phyloP scores from a whole-genome alignment of 306 rosid species.

The Hippophae rhamnoides region DNA sequence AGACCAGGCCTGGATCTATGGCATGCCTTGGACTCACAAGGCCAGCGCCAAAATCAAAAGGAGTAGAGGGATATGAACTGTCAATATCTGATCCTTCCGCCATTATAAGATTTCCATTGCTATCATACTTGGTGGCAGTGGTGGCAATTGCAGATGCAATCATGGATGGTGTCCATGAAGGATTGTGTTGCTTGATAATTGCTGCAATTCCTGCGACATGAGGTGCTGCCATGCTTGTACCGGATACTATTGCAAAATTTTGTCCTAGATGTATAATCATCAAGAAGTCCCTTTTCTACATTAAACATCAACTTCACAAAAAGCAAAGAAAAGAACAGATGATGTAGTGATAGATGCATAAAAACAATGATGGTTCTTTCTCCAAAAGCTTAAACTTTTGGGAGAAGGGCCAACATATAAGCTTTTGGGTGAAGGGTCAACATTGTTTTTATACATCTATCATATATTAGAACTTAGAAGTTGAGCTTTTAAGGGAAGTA shows the following conservation, averaged over 20 bases:
- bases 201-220: slow-evolving; percentile 91
- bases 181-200: slow-evolving; percentile 67
- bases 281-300: background rate
- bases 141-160: slow-evolving; percentile 77
- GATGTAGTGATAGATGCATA: too few species aligned
- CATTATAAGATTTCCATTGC: slow-evolving; percentile 46
- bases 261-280: slow-evolving; percentile 30
- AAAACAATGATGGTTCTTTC: too few species aligned
- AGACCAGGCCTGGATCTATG: slow-evolving; percentile 63
- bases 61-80: slow-evolving; percentile 49
- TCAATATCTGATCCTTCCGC: slow-evolving; percentile 45
- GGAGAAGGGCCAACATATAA: too few species aligned
- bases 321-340: background rate
- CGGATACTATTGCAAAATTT: slow-evolving; percentile 59
- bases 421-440: too few species aligned
- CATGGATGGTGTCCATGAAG: slow-evolving; percentile 87
- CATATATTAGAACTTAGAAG: too few species aligned
- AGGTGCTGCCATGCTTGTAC: slow-evolving; percentile 93
- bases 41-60: slow-evolving; percentile 74
- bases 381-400: too few species aligned
- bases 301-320: background rate
- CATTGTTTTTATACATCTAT: too few species aligned
- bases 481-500: too few species aligned
- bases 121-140: slow-evolving; percentile 57
- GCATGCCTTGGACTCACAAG: slow-evolving; percentile 50